Base-by-base conservation (phyloP, 495 filamentous ascomycete genomes). In the Xylaria acuta region DNA sequence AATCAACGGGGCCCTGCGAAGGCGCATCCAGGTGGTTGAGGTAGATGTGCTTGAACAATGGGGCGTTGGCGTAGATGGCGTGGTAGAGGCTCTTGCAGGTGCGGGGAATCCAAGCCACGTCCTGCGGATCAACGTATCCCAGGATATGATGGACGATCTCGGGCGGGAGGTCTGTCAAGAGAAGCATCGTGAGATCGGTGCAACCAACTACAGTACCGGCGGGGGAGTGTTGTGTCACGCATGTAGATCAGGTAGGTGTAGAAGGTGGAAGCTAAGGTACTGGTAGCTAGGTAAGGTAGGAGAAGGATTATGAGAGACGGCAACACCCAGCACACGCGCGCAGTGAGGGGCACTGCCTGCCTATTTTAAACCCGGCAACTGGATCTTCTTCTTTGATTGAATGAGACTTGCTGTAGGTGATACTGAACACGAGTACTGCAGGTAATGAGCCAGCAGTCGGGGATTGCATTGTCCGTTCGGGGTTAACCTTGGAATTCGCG, bases 91-190 rank as follows among this genome's bases (percentile, higher is more conserved):
- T 73, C 67, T 81, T 86, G 73, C 86, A 90, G 60, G 83, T 84
- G 64, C 66, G 76, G 45, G 82, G 76, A 22, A 90, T 70, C n/a
- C 74, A 63, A 0, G 79, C 80, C 40, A 92, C 73, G 71, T 90
- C 89, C 40, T 79, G 72, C 1, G 87, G 86, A n/a, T 87, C 79
- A n/a, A 88, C 77, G 65, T 85, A 83, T 60, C 76, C 71, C 51
- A 92, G 80, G 67, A 92, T 86, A 70, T 82, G 79, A 71, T 89
- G 86, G 36, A 90, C 72, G 58, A 90, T 84, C 78, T 91, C 89
- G n/a, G 85, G 82, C 7, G 86, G 87, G 9, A 88, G 82, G n/a
- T 81, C 78, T 11, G 78, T 81, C 2, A 85, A 64, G 54, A 64
- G 58, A 53, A 9, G 69, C 69, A 71, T 71, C 5, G 30, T 49